These are phyloP conservation scores for Phylloporus sp. DNA, from an alignment of 768 basidiomycete genomes.

Conservation along the genomic window DNA sequence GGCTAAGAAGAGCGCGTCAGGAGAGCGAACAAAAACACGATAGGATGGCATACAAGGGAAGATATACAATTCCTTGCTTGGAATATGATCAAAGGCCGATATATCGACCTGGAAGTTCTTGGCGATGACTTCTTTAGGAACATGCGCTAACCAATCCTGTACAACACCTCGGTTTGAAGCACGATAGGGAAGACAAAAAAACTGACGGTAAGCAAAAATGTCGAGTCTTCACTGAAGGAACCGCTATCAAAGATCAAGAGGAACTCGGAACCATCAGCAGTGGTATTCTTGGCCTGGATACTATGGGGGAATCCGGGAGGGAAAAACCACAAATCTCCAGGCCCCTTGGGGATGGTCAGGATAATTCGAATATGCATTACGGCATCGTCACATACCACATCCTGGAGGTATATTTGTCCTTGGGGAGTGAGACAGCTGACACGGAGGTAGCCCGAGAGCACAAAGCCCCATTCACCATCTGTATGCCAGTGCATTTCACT, in stretches of 20 bases:
- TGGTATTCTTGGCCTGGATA: slow-evolving; percentile 47
- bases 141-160: slow-evolving; percentile 65
- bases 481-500: slow-evolving; percentile 45
- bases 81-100: slow-evolving; percentile 51
- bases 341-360: slow-evolving; percentile 20
- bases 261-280: slow-evolving; percentile 47
- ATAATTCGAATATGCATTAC: slow-evolving; percentile 9
- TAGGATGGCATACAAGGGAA: slow-evolving; percentile 35
- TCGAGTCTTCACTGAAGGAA: slow-evolving; percentile 51
- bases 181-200: background rate
- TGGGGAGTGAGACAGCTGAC: slow-evolving; percentile 49
- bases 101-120: slow-evolving; percentile 55
- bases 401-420: slow-evolving; percentile 48
- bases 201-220: slow-evolving; percentile 40
- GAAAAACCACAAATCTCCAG: slow-evolving; percentile 56
- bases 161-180: background rate
- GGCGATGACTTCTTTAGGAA: slow-evolving; percentile 52
- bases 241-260: slow-evolving; percentile 42
- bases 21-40: background rate
- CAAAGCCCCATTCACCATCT: slow-evolving; percentile 47
- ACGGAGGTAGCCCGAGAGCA: slow-evolving; percentile 44
- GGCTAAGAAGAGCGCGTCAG: slow-evolving; percentile 24
- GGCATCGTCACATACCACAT: slow-evolving; percentile 38
- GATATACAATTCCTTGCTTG: slow-evolving; percentile 51
- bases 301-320: slow-evolving; percentile 54